These are phyloP conservation scores for Sambucus nigra DNA, from an alignment of 129 eudicot species.

Conservation along the genomic window DNA sequence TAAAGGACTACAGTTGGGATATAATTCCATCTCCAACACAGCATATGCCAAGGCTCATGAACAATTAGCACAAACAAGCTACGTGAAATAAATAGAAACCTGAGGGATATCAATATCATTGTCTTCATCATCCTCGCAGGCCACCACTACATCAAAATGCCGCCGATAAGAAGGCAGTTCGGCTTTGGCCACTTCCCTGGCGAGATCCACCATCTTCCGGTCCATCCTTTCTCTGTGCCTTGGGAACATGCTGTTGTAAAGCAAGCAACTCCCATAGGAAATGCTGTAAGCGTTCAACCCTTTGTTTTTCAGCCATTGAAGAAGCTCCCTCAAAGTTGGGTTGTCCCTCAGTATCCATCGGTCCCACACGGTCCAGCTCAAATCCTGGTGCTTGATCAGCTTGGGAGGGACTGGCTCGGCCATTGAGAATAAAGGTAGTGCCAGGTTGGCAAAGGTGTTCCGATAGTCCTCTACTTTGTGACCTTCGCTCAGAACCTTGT, in stretches of 20 bases:
- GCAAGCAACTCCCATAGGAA: constrained; percentile 80
- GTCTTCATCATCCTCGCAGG: constrained; percentile 89
- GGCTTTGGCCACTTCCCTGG: constrained; percentile 58
- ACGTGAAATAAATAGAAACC: constrained; percentile 65
- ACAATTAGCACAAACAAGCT: constrained; percentile 11
- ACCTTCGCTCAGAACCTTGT: constrained; percentile 64
- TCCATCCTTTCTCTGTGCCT: constrained; percentile 83
- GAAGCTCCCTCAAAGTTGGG: constrained; percentile 66
- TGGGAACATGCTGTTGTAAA: constrained; percentile 77
- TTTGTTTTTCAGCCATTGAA: constrained; percentile 66
- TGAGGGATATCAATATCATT: constrained; percentile 81
- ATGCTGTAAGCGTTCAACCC: constrained; percentile 85
- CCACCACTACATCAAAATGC: constrained; percentile 81
- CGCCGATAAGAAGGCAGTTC: constrained; percentile 58
- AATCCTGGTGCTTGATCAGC: constrained; percentile 69
- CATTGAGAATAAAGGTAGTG: constrained; percentile 88
- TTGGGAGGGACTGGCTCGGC: constrained; percentile 97
- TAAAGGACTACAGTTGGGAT: constrained; percentile 7
- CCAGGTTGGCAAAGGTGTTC: constrained; percentile 90
- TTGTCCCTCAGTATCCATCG: constrained; percentile 71
- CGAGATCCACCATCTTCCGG: constrained; percentile 71
- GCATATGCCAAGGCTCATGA: constrained; percentile 7
- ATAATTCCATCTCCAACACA: background rate
- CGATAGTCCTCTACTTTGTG: constrained; percentile 93
- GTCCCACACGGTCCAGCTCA: constrained; percentile 99